These are phyloP conservation scores for Cryptosporidium parvum DNA, from an alignment of 169 alveolate species.

Conservation along the genomic window DNA sequence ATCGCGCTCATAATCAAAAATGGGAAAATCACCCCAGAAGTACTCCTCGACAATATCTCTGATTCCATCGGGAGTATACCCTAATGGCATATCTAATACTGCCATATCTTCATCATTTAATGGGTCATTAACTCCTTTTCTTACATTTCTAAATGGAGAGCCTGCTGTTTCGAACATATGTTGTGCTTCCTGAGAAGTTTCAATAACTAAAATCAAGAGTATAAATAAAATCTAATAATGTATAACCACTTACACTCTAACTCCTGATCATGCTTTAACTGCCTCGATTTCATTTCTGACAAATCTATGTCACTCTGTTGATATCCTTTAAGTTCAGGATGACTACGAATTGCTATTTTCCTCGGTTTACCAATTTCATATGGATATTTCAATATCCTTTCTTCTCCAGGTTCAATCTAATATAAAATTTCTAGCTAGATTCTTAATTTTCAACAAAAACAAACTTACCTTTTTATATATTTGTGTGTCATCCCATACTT, in stretches of 20 bases:
- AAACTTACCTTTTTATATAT: constrained; percentile 43
- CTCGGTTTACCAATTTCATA: neutral
- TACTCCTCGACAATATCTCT: constrained; percentile 65
- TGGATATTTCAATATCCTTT: constrained; percentile 13
- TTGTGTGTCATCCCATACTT: constrained; percentile 30
- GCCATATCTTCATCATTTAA: constrained; percentile 52
- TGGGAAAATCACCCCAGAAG: constrained; percentile 61
- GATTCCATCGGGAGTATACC: constrained; percentile 55
- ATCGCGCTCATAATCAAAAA: constrained; percentile 35
- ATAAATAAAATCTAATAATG: neutral
- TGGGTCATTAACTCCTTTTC: constrained; percentile 8
- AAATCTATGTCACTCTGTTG: constrained; percentile 13
- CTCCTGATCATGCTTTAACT: constrained; percentile 25
- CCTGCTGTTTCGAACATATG: constrained; percentile 53
- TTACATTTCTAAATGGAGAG: constrained; percentile 47
- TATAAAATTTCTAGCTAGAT: no score
- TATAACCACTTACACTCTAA: constrained; percentile 54
- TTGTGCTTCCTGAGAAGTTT: constrained; percentile 53
- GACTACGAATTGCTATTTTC: constrained; percentile 39
- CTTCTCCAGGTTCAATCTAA: constrained; percentile 54
- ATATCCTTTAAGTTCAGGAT: constrained; percentile 43
- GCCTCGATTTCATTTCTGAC: constrained; percentile 18
- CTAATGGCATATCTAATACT: constrained; percentile 63
- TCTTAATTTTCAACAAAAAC: neutral
- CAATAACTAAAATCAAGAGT: constrained; percentile 29